These are phyloP conservation scores for Candida morakotiae DNA, from an alignment of 805 yeast genomes.

Conservation along the genomic window DNA sequence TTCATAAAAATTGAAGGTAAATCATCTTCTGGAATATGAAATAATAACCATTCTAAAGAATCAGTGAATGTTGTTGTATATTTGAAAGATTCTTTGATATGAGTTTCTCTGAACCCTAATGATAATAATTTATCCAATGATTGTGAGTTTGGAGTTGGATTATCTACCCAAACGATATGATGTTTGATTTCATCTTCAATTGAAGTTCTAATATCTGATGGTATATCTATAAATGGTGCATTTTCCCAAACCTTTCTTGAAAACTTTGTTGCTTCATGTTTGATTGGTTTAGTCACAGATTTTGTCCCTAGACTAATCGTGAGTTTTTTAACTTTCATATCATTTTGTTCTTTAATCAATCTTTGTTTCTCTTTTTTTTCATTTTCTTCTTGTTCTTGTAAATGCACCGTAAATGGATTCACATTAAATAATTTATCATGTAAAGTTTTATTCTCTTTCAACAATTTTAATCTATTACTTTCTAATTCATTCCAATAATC, in stretches of 20 bases:
- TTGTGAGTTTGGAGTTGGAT: conserved; percentile 16
- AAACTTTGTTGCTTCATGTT: conserved; percentile 19
- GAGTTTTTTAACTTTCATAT: conserved; percentile 47
- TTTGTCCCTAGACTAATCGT: conserved; percentile 40
- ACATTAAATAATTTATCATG: conserved; percentile 55
- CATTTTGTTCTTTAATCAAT: conserved; percentile 43
- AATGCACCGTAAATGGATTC: conserved; percentile 71
- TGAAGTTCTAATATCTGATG: conserved; percentile 55
- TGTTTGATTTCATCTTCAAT: conserved; percentile 60
- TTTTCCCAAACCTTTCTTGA: conserved; percentile 65
- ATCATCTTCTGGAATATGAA: conserved; percentile 94
- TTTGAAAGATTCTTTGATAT: conserved; percentile 65
- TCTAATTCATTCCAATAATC: conserved; percentile 76
- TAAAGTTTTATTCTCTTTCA: conserved; percentile 40
- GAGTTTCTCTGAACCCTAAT: conserved; percentile 68
- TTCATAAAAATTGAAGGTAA: conserved; percentile 65
- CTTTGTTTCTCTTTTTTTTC: conserved; percentile 44
- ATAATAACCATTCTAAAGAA: conserved; percentile 71
- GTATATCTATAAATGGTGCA: conserved; percentile 65
- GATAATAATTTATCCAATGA: conserved; percentile 10
- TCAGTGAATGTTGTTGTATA: conserved; percentile 50
- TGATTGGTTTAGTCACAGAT: conserved; percentile 4
- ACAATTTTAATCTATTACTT: conserved; percentile 47
- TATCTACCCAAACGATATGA: conserved; percentile 50
- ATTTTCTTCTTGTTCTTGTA: conserved; percentile 51